phyloP scores from a whole-genome alignment of 2,329 filamentous ascomycete genomes.

The Myotisia sp. region DNA sequence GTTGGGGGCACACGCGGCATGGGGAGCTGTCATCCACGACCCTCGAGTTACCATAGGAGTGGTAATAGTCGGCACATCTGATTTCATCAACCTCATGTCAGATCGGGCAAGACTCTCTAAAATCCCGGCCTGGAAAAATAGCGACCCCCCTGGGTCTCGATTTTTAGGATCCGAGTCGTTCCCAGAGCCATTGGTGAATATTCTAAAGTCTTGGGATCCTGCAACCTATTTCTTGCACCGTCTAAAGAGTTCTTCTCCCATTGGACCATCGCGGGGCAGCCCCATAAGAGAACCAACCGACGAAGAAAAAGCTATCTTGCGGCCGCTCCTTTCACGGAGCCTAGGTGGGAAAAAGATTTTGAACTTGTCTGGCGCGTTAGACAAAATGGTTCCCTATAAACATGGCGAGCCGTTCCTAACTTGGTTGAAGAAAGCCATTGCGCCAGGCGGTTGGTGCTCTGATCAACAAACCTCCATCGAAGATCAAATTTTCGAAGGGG shows the following conservation, averaged over 20 bases:
- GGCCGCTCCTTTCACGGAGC: slow-evolving; percentile 28
- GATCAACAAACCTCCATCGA: slow-evolving; percentile 40
- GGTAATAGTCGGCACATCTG: slow-evolving; percentile 74
- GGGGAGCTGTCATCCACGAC: slow-evolving; percentile 69
- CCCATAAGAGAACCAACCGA: slow-evolving; percentile 26
- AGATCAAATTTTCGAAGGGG: slow-evolving; percentile 42
- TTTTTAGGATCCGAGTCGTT: slow-evolving; percentile 73
- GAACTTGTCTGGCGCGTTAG: slow-evolving; percentile 39
- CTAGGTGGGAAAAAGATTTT: slow-evolving; percentile 41
- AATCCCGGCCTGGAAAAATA: slow-evolving; percentile 44
- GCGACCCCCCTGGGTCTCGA: slow-evolving; percentile 40
- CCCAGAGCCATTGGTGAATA: slow-evolving; percentile 50
- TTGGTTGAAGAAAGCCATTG: slow-evolving; percentile 38
- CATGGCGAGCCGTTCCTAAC: slow-evolving; percentile 42
- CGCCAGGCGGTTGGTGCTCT: slow-evolving; percentile 33
- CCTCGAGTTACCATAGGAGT: slow-evolving; percentile 64
- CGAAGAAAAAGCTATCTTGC: slow-evolving; percentile 30
- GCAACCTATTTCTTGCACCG: slow-evolving; percentile 56
- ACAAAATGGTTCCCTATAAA: slow-evolving; percentile 48
- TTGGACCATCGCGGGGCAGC: slow-evolving; percentile 18
- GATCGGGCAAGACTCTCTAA: slow-evolving; percentile 63
- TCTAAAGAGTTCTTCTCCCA: slow-evolving; percentile 14
- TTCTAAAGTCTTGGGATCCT: slow-evolving; percentile 56
- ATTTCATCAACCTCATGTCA: slow-evolving; percentile 67
- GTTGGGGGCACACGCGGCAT: slow-evolving; percentile 74